These are phyloP conservation scores for Pseudogymnoascus sp. DNA, from an alignment of 2,329 filamentous ascomycete species.

Conservation along the genomic window DNA sequence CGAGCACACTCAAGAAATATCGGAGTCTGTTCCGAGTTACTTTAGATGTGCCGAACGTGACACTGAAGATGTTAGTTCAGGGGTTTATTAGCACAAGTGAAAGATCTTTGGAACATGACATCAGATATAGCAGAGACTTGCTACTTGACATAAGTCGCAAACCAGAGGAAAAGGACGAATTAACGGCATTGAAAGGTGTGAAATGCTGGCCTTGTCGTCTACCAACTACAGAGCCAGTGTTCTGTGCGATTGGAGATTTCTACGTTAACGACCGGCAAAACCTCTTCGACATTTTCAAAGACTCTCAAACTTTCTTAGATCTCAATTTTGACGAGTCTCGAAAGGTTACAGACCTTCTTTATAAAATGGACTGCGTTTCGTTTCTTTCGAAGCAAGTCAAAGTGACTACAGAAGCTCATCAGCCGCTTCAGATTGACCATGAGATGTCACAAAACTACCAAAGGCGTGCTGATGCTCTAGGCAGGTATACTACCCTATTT, in stretches of 20 bases:
- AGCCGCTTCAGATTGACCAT: neutral
- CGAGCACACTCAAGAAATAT: neutral
- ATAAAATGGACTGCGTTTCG: neutral
- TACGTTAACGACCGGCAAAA: neutral
- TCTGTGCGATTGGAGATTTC: neutral
- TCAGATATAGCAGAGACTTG: neutral
- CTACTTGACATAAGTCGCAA: neutral
- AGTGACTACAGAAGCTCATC: neutral
- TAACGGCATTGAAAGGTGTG: neutral
- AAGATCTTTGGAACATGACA: neutral
- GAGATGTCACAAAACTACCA: neutral
- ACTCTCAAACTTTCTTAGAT: neutral
- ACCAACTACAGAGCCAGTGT: neutral
- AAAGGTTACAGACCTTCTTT: neutral
- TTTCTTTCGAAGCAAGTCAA: neutral
- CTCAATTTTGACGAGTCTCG: neutral
- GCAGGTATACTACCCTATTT: neutral
- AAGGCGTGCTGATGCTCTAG: neutral
- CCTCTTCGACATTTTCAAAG: neutral
- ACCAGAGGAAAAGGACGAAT: neutral
- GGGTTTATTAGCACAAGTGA: neutral
- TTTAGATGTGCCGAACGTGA: neutral
- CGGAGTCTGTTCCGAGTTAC: neutral
- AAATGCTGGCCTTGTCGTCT: neutral
- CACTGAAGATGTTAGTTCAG: neutral